Evolutionary conservation across 345 rosid genomes (phyloP).

Genomic region (Kernera saxatilis): DNA sequence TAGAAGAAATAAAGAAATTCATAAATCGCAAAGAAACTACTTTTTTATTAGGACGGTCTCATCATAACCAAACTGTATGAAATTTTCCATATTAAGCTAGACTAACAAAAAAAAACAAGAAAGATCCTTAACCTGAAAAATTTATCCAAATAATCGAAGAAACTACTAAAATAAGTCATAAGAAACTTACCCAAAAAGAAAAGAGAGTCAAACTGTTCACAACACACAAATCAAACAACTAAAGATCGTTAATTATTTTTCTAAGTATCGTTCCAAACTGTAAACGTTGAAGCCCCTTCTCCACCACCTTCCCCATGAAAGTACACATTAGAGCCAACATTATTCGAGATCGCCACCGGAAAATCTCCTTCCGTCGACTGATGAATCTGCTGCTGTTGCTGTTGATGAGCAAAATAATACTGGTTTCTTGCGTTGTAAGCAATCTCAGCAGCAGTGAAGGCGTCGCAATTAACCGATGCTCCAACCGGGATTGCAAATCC

Average conservation of each 20-base stretch:
- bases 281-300: constrained; percentile 51
- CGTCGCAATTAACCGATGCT: constrained; percentile 28
- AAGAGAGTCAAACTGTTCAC: constrained; percentile 6
- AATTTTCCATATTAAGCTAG: no score
- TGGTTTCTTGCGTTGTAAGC: constrained; percentile 40
- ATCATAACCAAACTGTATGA: no score
- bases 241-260: not conserved
- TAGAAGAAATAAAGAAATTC: no score
- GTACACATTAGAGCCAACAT: constrained; percentile 34
- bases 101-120: not conserved
- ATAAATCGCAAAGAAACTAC: no score
- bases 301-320: constrained; percentile 34
- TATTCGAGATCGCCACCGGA: constrained; percentile 24
- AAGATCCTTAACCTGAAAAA: not conserved
- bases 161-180: not conserved
- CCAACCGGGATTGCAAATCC: constrained; percentile 37
- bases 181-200: not conserved
- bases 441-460: constrained; percentile 27
- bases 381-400: constrained; percentile 1
- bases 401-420: constrained; percentile 39
- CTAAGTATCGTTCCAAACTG: constrained; percentile 55
- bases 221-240: constrained; percentile 11
- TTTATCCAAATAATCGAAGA: constrained; percentile 10
- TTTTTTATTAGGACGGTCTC: no score
- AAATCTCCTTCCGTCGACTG: constrained; percentile 10